phyloP scores from a whole-genome alignment of 139 green algal genomes.

The Picocystis salinarum region DNA sequence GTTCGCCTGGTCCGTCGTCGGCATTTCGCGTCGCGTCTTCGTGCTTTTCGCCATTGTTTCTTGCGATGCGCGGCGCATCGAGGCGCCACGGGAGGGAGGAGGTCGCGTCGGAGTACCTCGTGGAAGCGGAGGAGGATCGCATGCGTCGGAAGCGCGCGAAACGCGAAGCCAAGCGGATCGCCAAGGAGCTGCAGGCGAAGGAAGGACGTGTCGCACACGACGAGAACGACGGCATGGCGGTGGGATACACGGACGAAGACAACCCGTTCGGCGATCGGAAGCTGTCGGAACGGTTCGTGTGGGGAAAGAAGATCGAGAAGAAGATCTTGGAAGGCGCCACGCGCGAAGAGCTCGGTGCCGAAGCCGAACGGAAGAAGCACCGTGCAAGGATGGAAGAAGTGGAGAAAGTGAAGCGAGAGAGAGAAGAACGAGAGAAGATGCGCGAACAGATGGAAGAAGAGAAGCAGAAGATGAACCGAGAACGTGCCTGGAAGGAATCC shows the following conservation, averaged over 20 bases:
- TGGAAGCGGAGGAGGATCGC: no score
- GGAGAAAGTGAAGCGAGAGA: slow-evolving; percentile 71
- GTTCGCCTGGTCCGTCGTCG: no score
- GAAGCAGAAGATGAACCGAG: slow-evolving; percentile 46
- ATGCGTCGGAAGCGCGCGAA: no score
- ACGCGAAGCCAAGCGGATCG: no score
- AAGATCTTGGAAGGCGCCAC: slow-evolving; percentile 32
- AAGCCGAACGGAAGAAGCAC: slow-evolving; percentile 34
- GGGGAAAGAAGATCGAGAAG: slow-evolving; percentile 86
- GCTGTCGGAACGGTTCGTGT: slow-evolving; percentile 63
- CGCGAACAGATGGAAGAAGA: slow-evolving; percentile 62
- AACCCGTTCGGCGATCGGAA: slow-evolving; percentile 58
- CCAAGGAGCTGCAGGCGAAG: no score
- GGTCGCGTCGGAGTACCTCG: no score
- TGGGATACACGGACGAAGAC: slow-evolving; percentile 48
- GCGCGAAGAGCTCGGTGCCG: slow-evolving; percentile 34
- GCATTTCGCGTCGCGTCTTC: no score
- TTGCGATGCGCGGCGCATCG: no score
- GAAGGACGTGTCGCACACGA: no score
- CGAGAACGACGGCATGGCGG: no score
- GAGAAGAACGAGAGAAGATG: slow-evolving; percentile 61
- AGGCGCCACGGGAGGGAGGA: no score
- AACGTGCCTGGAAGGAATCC: slow-evolving; percentile 45
- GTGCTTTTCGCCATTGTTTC: no score
- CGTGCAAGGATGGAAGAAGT: slow-evolving; percentile 51